Evolutionary conservation across 176 grass and related monocot genomes (phyloP), one percentile per base, ranked within the genome.

Genomic region (Raddia distichophylla): DNA sequence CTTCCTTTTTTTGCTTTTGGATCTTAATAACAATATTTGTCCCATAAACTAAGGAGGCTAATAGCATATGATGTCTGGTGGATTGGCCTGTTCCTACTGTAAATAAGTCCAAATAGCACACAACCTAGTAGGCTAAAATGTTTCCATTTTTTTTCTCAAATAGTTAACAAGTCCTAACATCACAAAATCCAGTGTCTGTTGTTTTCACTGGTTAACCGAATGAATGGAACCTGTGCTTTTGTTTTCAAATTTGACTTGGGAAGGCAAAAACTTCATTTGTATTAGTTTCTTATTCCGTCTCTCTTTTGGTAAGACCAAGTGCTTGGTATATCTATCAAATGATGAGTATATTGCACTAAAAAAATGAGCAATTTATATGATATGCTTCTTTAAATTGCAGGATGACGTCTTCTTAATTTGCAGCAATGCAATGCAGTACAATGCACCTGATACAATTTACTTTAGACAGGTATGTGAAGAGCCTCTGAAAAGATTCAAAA

Each of bases 381-480:
- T 68, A 71, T 55, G 2, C 57, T 86, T 83, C 48, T 90, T 78
- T 59, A 61, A 78, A 88, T 82, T 87, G 72, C 91, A 99, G 97
- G 97, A 96, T 85, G 93, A 99, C 78, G 89, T 99, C 50, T 96
- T 94, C 91, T 96, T 99, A 74, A 92, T 99, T 86, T 99, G 97
- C 86, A 94, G 85, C 77, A 99, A 99, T 6, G 97, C 97, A 1
- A 99, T 99, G 97, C 89, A 96, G 74, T 99, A 99, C 65, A 99
- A 99, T 85, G 97, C 93, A 27, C 97, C 97, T 66, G 93, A 93
- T 80, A 99, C 97, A 56, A 84, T 99, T 55, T 99, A 99, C 67
- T 99, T 96, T 81, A 96, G 93, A 96, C 97, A 99, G 97, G 97
- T 96, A 90, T 55, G 2, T 20, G 62, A 63, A 47, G 15, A 72